Evolutionary conservation across 1,284 basidiomycete genomes (phyloP), one percentile per base, ranked within the genome.

Genomic region (Xerocomus amazonicus): DNA sequence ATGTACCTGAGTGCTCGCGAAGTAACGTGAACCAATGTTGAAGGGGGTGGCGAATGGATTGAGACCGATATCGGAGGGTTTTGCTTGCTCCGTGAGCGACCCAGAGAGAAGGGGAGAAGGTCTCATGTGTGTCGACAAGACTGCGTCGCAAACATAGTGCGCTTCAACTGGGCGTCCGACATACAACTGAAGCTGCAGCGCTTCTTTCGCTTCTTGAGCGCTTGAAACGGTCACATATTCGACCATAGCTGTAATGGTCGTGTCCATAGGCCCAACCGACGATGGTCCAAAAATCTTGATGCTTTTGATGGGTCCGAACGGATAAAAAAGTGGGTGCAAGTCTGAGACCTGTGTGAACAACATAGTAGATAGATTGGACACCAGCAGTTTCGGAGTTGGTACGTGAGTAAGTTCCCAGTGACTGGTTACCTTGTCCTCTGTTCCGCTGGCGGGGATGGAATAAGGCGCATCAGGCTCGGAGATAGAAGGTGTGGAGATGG

Each of bases 281-380:
- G 58, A 52, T 26, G 60, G 54, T 19, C 64, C 59, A 13, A 77
- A 47, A 42, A 78, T 65, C 47, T 72, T 70, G 43, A 89, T 73
- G 47, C 76, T 76, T 59, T 81, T 81, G 59, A 88, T 78, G 26
- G 73, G 71, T 29, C 86, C 86, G 59, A 84, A 89, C 17, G 86
- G 86, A 63, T 74, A 79, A 49, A 90, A 75, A 37, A 89, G 72
- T n/a, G 87, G 85, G 43, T 83, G 75, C 52, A 89, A 66, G 62
- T 89, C 86, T 45, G 78, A 73, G 47, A 73, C 65, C 55, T 83
- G 76, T 51, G 82, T 80, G 66, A 89, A 89, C 31, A 89, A 66
- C 43, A 87, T 57, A 35, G 75, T 73, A 39, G 86, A 82, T 53
- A 90, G 69, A 55, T 87, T 85, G 48, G 73, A 76, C 46, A 88